phyloP scores from a whole-genome alignment of 768 basidiomycete species.

The Hysterangium stoloniferum region DNA sequence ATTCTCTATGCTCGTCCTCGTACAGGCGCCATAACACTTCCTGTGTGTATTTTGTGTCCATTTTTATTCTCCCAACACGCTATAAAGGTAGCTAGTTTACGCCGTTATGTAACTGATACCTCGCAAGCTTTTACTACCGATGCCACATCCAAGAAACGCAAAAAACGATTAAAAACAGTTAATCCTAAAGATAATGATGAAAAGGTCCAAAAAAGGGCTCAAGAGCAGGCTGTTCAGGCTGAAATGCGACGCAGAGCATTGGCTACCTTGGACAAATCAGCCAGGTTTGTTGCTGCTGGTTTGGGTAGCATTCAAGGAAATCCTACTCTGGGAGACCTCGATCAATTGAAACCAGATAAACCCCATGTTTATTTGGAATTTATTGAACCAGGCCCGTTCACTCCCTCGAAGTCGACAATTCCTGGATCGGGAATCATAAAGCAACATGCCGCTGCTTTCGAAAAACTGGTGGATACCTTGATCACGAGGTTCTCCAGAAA shows the following conservation, averaged over 20 bases:
- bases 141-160: neutral
- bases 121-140: neutral
- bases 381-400: neutral
- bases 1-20: conserved; percentile 1
- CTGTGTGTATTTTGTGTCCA: neutral
- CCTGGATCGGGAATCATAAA: neutral
- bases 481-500: neutral
- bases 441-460: neutral
- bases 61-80: neutral
- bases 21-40: neutral
- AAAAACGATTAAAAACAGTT: neutral
- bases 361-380: conserved; percentile 4
- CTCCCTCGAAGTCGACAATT: neutral
- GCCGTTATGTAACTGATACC: neutral
- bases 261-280: conserved; percentile 6
- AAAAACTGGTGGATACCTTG: conserved; percentile 1
- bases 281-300: conserved; percentile 4
- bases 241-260: conserved; percentile 10
- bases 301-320: neutral
- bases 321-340: conserved; percentile 10
- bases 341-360: conserved; percentile 3
- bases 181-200: neutral
- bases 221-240: neutral
- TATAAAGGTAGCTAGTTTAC: neutral
- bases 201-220: neutral